A percentile compares a stretch with the other conserved stretches of the same genome.
Conservation (phyloP, 176 grass and related monocot genomes). For the Carex kokanica region DNA sequence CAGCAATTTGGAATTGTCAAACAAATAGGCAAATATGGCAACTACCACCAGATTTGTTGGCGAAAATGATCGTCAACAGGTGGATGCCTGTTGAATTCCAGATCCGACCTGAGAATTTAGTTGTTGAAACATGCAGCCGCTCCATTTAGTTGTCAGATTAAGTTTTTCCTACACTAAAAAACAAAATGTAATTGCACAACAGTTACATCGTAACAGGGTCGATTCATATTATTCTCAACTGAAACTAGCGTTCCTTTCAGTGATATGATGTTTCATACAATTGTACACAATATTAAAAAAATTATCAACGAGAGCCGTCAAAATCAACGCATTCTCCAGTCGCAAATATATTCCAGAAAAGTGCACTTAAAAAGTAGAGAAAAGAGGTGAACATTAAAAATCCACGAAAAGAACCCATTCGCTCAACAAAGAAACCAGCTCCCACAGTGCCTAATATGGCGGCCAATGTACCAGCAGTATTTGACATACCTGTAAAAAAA, state of each 20-base stretch:
- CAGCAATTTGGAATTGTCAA: not conserved
- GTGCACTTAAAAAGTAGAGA: constrained; percentile 72
- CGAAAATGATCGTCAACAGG: not conserved
- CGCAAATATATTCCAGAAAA: constrained; percentile 94
- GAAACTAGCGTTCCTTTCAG: not conserved
- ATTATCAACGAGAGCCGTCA: constrained; percentile 37
- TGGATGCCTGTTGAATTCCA: not conserved
- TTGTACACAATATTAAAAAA: not conserved
- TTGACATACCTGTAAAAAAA: constrained; percentile 71
- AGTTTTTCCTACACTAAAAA: not conserved
- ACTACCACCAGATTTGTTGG: not conserved
- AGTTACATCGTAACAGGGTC: not conserved
- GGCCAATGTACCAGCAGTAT: constrained; percentile 88
- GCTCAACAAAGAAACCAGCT: constrained; percentile 93
- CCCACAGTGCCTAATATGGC: constrained; percentile 91
- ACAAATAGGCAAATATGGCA: no score
- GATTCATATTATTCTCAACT: not conserved
- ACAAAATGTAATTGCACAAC: not conserved
- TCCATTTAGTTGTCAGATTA: not conserved
- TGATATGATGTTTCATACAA: constrained; percentile 18
- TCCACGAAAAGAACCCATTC: constrained; percentile 87
- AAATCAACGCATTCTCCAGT: constrained; percentile 85
- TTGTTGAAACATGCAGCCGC: not conserved
- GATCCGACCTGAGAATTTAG: not conserved
- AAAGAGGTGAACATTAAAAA: constrained; percentile 79